These are phyloP conservation scores for Stellera chamaejasme DNA, from an alignment of 345 rosid species.

Conservation along the genomic window DNA sequence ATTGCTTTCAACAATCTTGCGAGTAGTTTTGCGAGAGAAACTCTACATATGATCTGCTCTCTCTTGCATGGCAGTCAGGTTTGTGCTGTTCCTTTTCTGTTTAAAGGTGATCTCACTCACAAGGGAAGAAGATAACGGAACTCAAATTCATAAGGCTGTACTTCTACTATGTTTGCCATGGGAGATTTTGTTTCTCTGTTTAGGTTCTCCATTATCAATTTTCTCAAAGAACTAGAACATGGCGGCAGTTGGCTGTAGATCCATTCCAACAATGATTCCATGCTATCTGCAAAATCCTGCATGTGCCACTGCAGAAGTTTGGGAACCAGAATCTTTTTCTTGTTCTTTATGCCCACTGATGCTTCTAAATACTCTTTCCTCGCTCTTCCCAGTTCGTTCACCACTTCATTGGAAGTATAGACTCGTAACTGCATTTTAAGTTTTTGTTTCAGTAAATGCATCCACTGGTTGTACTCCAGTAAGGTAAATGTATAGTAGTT, in stretches of 20 bases:
- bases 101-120: conserved; percentile 10
- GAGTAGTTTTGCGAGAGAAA: too few relatives aligned
- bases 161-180: conserved; percentile 43
- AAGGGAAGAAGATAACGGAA: conserved; percentile 65
- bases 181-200: conserved; percentile 44
- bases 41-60: too few relatives aligned
- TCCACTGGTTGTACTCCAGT: neutral
- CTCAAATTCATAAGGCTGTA: conserved; percentile 69
- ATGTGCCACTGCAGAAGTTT: conserved; percentile 86
- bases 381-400: conserved; percentile 66
- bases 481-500: neutral
- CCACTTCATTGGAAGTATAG: conserved; percentile 58
- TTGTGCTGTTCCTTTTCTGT: neutral
- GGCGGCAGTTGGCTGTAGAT: conserved; percentile 86
- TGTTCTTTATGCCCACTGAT: conserved; percentile 65
- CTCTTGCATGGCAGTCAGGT: too few relatives aligned
- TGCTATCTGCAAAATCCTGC: conserved; percentile 81
- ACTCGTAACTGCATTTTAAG: conserved; percentile 60
- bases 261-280: conserved; percentile 81
- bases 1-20: too few relatives aligned
- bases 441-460: neutral
- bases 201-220: conserved; percentile 65
- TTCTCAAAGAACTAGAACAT: conserved; percentile 47
- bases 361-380: conserved; percentile 80
- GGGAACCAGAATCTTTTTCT: conserved; percentile 72